Conservation (phyloP, 1,139 yeast genomes). For the Zygoascus sp. region DNA sequence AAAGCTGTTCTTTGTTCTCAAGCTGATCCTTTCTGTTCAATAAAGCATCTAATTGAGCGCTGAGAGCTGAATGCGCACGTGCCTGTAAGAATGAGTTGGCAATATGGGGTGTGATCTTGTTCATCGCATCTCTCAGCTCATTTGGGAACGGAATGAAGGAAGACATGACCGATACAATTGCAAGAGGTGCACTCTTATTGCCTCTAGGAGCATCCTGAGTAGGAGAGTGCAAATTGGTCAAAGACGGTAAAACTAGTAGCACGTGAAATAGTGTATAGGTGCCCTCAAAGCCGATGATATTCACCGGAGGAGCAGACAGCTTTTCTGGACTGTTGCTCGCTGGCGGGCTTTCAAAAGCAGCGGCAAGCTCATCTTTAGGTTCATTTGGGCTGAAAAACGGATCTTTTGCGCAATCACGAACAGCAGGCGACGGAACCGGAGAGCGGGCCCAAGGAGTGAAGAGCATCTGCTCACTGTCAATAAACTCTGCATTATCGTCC, state of each 20-base stretch:
- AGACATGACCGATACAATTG: slow-evolving; percentile 33
- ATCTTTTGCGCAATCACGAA: slow-evolving; percentile 26
- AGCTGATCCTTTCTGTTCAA: not conserved
- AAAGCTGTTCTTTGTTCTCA: not conserved
- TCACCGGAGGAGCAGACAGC: slow-evolving; percentile 18
- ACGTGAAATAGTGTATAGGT: slow-evolving; percentile 33
- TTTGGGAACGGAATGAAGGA: slow-evolving; percentile 34
- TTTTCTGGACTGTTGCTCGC: slow-evolving; percentile 15
- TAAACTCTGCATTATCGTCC: slow-evolving; percentile 10
- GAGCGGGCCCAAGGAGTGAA: slow-evolving; percentile 34
- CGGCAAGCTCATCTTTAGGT: slow-evolving; percentile 22
- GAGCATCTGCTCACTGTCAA: slow-evolving; percentile 32
- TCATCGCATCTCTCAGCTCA: slow-evolving; percentile 26
- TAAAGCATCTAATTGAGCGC: slow-evolving; percentile 18
- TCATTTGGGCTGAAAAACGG: slow-evolving; percentile 26
- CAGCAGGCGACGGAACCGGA: slow-evolving; percentile 36
- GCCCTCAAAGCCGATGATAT: slow-evolving; percentile 31
- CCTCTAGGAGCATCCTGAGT: slow-evolving; percentile 12
- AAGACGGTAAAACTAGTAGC: slow-evolving; percentile 28
- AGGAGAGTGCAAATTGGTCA: slow-evolving; percentile 8
- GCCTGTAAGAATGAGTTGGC: slow-evolving; percentile 33
- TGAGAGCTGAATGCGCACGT: slow-evolving; percentile 30
- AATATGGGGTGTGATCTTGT: slow-evolving; percentile 32
- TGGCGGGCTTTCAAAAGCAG: slow-evolving; percentile 23
- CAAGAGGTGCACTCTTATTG: slow-evolving; percentile 29